Conservation (phyloP, 2,329 filamentous ascomycete genomes). For the Teratosphaeria destructans region DNA sequence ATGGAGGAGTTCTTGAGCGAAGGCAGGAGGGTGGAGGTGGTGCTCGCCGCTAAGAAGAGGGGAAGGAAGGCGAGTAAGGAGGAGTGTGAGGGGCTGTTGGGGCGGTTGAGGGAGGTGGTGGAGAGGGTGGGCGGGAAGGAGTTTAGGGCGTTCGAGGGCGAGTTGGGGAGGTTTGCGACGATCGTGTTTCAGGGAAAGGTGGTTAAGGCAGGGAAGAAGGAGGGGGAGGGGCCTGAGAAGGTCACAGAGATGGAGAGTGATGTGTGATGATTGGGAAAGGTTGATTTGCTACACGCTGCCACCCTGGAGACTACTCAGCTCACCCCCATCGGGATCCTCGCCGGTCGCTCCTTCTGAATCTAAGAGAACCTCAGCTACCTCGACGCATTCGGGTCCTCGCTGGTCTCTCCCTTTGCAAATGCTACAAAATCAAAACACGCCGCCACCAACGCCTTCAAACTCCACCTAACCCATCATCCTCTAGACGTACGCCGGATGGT, state of each 20-base stretch:
- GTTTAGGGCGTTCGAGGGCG: constrained; percentile 37
- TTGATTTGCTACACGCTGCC: not conserved
- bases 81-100: constrained; percentile 52
- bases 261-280: not conserved
- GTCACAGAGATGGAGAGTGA: not conserved
- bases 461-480: not conserved
- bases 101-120: constrained; percentile 37
- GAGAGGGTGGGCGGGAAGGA: constrained; percentile 38
- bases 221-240: not conserved
- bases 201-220: constrained; percentile 1
- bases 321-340: not conserved
- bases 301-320: not conserved
- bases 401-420: not conserved
- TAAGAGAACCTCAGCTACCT: not conserved
- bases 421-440: not conserved
- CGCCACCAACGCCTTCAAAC: not conserved
- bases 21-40: constrained; percentile 64
- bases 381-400: not conserved
- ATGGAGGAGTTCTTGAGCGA: constrained; percentile 60
- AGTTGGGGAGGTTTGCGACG: constrained; percentile 34
- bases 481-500: not conserved
- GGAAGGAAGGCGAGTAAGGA: constrained; percentile 49
- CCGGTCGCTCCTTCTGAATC: not conserved
- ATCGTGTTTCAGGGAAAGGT: constrained; percentile 35
- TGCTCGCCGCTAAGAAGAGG: constrained; percentile 57